Percentiles rank a stretch among this genome's conserved stretches.
These are phyloP conservation scores for Erodium moschatum DNA, from an alignment of 441 rosid species.

Conservation along the genomic window DNA sequence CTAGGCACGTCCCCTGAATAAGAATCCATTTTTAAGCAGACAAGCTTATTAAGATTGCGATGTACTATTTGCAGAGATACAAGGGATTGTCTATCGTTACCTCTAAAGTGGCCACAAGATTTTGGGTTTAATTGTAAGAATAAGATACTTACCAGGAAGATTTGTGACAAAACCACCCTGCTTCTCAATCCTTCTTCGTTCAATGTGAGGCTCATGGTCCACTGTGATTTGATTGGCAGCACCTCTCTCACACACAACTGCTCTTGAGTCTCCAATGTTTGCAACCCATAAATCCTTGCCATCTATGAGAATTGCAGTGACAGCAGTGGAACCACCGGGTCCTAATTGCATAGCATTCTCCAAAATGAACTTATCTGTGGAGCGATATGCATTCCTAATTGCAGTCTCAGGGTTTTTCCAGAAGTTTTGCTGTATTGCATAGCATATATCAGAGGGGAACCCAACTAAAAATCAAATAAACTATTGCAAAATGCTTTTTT, in stretches of 20 bases:
- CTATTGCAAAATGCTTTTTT: background rate
- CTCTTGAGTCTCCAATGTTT: constrained; percentile 59
- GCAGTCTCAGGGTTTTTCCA: constrained; percentile 41
- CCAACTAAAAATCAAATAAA: background rate
- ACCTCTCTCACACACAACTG: constrained; percentile 53
- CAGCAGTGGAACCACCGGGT: constrained; percentile 65
- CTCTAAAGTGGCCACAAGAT: too few relatives aligned
- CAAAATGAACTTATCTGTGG: constrained; percentile 41
- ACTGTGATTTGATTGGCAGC: constrained; percentile 51
- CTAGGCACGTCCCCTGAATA: constrained; percentile 65
- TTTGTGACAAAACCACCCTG: constrained; percentile 51
- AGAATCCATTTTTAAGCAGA: constrained; percentile 16
- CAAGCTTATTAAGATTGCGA: background rate
- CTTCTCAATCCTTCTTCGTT: constrained; percentile 46
- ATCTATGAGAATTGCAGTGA: constrained; percentile 53
- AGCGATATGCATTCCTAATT: constrained; percentile 42
- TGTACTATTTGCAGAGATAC: too few relatives aligned
- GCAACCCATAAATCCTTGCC: constrained; percentile 59
- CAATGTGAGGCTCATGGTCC: constrained; percentile 53
- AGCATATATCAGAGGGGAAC: background rate
- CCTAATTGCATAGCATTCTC: constrained; percentile 48
- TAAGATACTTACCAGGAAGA: constrained; percentile 38
- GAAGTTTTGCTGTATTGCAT: constrained; percentile 35
- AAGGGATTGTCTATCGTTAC: too few relatives aligned
- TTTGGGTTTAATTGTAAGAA: background rate